phyloP scores from a whole-genome alignment of 176 grass and related monocot genomes.

The Eragrostis curvula region DNA sequence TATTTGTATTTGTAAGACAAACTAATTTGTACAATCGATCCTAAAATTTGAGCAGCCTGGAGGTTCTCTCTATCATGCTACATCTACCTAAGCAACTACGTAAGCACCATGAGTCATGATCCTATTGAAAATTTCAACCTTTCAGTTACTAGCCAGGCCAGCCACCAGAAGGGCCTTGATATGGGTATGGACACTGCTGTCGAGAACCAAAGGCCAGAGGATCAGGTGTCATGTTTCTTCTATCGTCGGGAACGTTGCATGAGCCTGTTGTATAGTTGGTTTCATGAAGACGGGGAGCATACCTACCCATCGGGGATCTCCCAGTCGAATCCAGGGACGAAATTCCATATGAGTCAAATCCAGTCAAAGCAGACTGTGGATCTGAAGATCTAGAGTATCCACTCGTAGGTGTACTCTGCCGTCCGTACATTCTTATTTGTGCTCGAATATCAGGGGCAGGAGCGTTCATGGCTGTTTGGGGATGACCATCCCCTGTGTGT shows the following conservation, averaged over 20 bases:
- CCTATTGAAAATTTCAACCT: not conserved
- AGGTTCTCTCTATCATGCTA: not conserved
- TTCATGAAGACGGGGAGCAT: conserved; percentile 54
- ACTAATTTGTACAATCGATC: not conserved
- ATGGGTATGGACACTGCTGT: conserved; percentile 30
- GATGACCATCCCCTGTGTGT: conserved; percentile 33
- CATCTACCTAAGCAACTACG: not conserved
- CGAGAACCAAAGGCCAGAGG: conserved; percentile 34
- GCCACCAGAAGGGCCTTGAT: conserved; percentile 43
- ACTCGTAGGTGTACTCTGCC: conserved; percentile 7
- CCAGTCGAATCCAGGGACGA: conserved; percentile 30
- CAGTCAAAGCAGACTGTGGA: conserved; percentile 1
- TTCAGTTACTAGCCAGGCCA: conserved; percentile 39
- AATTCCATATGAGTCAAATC: conserved; percentile 34
- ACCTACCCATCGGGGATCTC: conserved; percentile 43
- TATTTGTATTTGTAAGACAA: not conserved
- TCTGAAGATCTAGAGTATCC: conserved; percentile 25
- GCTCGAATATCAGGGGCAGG: conserved; percentile 27
- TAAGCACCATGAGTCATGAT: not conserved
- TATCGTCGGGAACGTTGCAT: conserved; percentile 39
- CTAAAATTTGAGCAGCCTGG: conserved; percentile 20
- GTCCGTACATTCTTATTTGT: conserved; percentile 43
- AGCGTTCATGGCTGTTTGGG: not conserved
- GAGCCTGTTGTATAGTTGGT: conserved; percentile 45
- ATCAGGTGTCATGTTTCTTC: conserved; percentile 37